These are phyloP conservation scores for Annulohypoxylon stygium DNA, from an alignment of 495 filamentous ascomycete species.

Conservation along the genomic window DNA sequence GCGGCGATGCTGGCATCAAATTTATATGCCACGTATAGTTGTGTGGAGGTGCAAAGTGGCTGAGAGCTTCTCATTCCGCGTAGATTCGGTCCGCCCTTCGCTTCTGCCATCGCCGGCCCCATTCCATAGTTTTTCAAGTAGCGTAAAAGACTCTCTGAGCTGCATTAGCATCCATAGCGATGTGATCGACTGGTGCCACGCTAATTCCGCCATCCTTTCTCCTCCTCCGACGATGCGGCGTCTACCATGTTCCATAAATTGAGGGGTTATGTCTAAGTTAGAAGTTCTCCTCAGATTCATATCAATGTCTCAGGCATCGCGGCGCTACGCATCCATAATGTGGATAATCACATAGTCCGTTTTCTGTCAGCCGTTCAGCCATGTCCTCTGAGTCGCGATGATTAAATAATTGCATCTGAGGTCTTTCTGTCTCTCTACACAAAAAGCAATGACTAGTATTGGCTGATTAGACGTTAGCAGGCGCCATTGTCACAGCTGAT, in stretches of 20 bases:
- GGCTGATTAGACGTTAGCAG: background rate
- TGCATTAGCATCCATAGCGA: slow-evolving; percentile 38
- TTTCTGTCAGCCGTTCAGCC: slow-evolving; percentile 1
- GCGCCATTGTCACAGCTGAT: slow-evolving; percentile 11
- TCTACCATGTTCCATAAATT: slow-evolving; percentile 44
- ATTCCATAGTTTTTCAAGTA: slow-evolving; percentile 34
- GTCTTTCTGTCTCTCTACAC: background rate
- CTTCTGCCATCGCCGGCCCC: slow-evolving; percentile 29
- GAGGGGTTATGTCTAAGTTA: slow-evolving; percentile 23
- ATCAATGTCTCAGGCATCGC: slow-evolving; percentile 12
- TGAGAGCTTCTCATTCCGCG: slow-evolving; percentile 15
- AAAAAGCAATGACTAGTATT: slow-evolving; percentile 14
- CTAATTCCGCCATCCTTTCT: slow-evolving; percentile 22
- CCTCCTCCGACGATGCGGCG: slow-evolving; percentile 33
- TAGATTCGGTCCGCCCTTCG: slow-evolving; percentile 20
- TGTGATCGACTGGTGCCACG: slow-evolving; percentile 43
- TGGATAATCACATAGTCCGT: slow-evolving; percentile 15
- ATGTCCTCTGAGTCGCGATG: slow-evolving; percentile 13
- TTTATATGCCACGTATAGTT: slow-evolving; percentile 36
- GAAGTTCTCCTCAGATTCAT: slow-evolving; percentile 21
- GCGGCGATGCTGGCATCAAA: slow-evolving; percentile 17
- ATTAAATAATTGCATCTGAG: background rate
- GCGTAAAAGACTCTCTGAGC: slow-evolving; percentile 24
- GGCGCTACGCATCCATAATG: slow-evolving; percentile 12
- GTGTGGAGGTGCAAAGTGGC: slow-evolving; percentile 19